Base-by-base conservation (phyloP, 352 stramenopile genomes). In the Globisporangium uncinulatum region DNA sequence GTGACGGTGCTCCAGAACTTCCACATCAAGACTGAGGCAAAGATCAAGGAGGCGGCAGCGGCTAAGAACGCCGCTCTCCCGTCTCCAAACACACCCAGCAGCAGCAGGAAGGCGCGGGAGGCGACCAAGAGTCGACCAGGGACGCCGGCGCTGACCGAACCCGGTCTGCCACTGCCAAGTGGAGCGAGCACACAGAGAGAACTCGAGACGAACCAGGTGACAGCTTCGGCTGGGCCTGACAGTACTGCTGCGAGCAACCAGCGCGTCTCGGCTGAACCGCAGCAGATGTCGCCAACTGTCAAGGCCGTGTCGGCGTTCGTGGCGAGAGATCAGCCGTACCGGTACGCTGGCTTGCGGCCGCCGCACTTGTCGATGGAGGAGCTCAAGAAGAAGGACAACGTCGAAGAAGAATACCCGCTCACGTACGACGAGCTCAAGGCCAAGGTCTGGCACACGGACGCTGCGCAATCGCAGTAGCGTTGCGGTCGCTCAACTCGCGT, bases 381-480 rank as follows among this genome's bases (percentile, higher is more conserved):
- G 57, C 72, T 92, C 53, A 83, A 83, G 44, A 88, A 87, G 61
- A 91, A 90, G 59, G 84, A 92, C 69, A 88, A 84, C 52, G 70
- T 89, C 20, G 82, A 94, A 61, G 82, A 94, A 57, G 82, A 90
- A 55, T 94, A 94, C 49, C 82, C 84, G n/a, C 75, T 92, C 11
- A 92, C 78, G 11, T 92, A 94, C 68, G 71, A 89, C 56, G 82
- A 92, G 52, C 79, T 94, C 59, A 94, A 94, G 68, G 71, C 76
- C 45, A 89, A 90, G 64, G 82, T 91, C 14, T 94, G 84, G 82
- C 69, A 79, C 39, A 71, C 65, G 29, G 70, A 88, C 29, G 49
- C 55, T 4, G 59, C 57, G 32, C 54, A 62, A 31, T 51, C 48
- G 19, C 29, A 20, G 17, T 31, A 21, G 53, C 6, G 15, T 4